Conservation (phyloP, 148 eudicot species). For the Tetragonia tetragonoides region DNA sequence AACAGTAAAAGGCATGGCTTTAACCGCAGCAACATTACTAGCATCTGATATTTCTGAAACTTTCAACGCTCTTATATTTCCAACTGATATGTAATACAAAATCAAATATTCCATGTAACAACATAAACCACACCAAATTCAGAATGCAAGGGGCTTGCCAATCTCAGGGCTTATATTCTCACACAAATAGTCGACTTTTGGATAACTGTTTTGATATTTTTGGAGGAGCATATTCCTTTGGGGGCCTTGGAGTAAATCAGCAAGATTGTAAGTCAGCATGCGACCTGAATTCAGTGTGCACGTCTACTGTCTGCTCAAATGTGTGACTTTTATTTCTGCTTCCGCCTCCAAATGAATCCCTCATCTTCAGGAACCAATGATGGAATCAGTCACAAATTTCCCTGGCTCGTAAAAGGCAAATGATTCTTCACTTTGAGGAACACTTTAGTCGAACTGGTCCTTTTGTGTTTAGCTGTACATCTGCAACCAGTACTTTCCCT, state of each 20-base stretch:
- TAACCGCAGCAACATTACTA: too few species aligned
- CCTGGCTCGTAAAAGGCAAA: conserved; percentile 31
- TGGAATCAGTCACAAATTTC: conserved; percentile 31
- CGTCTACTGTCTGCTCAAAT: conserved; percentile 29
- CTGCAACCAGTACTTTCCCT: conserved; percentile 42
- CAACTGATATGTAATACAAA: too few species aligned
- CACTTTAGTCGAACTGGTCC: conserved; percentile 35
- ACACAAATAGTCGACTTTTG: conserved; percentile 28
- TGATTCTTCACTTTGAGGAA: conserved; percentile 33
- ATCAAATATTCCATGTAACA: too few species aligned
- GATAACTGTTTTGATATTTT: conserved; percentile 31
- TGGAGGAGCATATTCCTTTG: conserved; percentile 36
- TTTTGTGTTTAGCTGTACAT: conserved; percentile 34
- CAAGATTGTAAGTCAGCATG: conserved; percentile 34
- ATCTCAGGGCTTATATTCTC: conserved; percentile 24
- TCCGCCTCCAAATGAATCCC: conserved; percentile 29
- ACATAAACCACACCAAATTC: too few species aligned
- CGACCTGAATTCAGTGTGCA: conserved; percentile 30
- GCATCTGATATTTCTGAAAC: too few species aligned
- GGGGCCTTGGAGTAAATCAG: conserved; percentile 26
- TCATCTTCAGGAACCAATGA: conserved; percentile 36
- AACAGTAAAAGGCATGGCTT: too few species aligned
- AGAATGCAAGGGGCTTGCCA: conserved; percentile 23
- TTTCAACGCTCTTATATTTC: too few species aligned
- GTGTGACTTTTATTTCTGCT: conserved; percentile 24